Percentiles rank a stretch among this genome's conserved stretches.
These are phyloP conservation scores for Apophysomyces ossiformis DNA, from an alignment of 371 early-diverging fungal species.

Conservation along the genomic window DNA sequence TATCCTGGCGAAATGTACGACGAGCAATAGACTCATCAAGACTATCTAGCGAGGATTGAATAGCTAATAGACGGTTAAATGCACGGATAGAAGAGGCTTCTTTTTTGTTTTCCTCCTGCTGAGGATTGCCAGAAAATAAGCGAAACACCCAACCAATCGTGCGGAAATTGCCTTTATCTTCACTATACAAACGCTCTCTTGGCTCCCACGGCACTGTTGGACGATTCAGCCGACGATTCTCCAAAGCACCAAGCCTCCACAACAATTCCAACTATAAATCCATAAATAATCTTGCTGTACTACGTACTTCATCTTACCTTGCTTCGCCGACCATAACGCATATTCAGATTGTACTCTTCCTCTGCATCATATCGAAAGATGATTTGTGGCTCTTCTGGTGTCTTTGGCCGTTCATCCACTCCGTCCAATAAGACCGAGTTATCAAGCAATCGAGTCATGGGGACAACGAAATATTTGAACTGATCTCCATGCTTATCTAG, in stretches of 20 bases:
- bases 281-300: background rate
- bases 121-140: constrained; percentile 67
- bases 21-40: constrained; percentile 70
- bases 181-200: constrained; percentile 51
- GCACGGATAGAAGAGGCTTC: constrained; percentile 69
- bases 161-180: constrained; percentile 64
- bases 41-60: constrained; percentile 67
- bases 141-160: constrained; percentile 75
- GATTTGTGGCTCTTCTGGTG: constrained; percentile 74
- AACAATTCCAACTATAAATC: constrained; percentile 59
- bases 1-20: constrained; percentile 56
- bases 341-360: constrained; percentile 66
- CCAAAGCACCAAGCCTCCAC: constrained; percentile 69
- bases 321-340: constrained; percentile 76
- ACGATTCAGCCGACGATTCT: constrained; percentile 57
- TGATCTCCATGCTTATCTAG: constrained; percentile 53
- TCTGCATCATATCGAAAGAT: constrained; percentile 67
- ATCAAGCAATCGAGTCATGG: constrained; percentile 70
- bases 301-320: constrained; percentile 48
- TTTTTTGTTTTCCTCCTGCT: constrained; percentile 69
- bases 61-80: constrained; percentile 67
- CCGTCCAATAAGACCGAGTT: constrained; percentile 61
- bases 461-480: constrained; percentile 69
- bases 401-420: constrained; percentile 61
- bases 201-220: constrained; percentile 71